Evolutionary conservation across 805 yeast genomes (phyloP), one percentile per base, ranked within the genome.

Genomic region (Pichia thaimueangensis): DNA sequence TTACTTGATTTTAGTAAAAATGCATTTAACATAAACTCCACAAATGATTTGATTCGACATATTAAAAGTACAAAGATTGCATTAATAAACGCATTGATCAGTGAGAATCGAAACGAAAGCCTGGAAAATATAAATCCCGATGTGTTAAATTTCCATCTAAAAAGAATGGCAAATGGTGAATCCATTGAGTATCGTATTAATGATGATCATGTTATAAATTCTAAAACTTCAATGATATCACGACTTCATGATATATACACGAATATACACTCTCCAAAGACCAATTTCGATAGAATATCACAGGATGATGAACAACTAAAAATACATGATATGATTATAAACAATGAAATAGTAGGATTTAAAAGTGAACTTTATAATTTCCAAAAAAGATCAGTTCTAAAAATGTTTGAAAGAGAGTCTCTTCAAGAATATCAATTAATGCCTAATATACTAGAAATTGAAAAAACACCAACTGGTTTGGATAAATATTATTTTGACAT

Each of bases 321-420:
- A 2, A 22, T 54, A 7, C 43, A 58, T 8, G 45, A 45, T 9
- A 47, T 46, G 20, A 52, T 67, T 13, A 41, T 59, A 29, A 48
- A 57, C 28, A 58, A 61, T 37, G 58, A 58, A 9, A 56, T 70
- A 9, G 54, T 58, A 1, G 86, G 86, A 0, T 62, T 82, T 38
- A 67, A 60, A 34, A 70, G 82, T 16, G 44, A 50, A 0, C 60
- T 82, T 11, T 81, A 79, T 52, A 67, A 68, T 4, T 82, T 78
- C 51, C 88, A 82, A 55, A 56, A 69, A n/a, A 68, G 73, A 38
- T 78, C 87, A 0, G 66, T 81, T 6, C 68, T 73, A 2, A 74
- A 72, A 49, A 81, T 82, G 87, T 57, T 70, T 23, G 72, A 69
- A 39, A 70, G 66, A 49, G 88, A 82, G 52, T 48, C 69, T 0